Percentiles rank a stretch among this genome's conserved stretches.
Evolutionary conservation across 768 basidiomycete genomes (phyloP).

Genomic region (Pilatotrama ljubarskyi): DNA sequence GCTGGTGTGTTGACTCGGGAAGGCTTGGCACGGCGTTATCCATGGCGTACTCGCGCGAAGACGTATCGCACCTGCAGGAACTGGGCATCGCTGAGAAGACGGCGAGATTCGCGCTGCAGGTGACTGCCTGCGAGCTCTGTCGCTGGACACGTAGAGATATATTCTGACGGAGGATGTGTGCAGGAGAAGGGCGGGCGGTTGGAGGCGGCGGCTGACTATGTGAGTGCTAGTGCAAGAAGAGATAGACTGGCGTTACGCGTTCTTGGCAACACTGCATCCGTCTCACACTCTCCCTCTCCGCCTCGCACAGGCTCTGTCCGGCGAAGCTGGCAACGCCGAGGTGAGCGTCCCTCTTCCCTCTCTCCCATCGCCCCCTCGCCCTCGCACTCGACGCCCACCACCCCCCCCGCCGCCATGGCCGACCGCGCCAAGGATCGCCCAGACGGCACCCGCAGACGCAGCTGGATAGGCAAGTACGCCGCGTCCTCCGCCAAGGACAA

Average conservation of each 20-base stretch:
- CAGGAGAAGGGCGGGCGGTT: slow-evolving; percentile 18
- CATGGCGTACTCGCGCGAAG: slow-evolving; percentile 5
- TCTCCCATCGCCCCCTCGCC: not conserved
- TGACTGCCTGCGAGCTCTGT: not conserved
- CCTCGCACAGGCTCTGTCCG: slow-evolving; percentile 26
- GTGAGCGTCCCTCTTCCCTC: slow-evolving; percentile 27
- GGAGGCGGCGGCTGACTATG: slow-evolving; percentile 17
- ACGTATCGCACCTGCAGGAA: slow-evolving; percentile 15
- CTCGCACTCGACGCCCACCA: slow-evolving; percentile 2
- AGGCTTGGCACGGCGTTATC: not conserved
- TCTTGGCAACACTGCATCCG: slow-evolving; percentile 21
- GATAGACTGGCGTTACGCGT: not conserved
- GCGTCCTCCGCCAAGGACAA: slow-evolving; percentile 28
- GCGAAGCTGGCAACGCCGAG: slow-evolving; percentile 27
- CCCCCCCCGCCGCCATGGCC: slow-evolving; percentile 21
- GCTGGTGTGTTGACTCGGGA: not conserved
- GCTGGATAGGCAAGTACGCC: slow-evolving; percentile 31
- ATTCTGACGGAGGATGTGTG: slow-evolving; percentile 1
- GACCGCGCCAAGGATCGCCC: slow-evolving; percentile 25
- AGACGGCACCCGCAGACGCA: slow-evolving; percentile 28
- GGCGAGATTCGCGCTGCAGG: slow-evolving; percentile 20
- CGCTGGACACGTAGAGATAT: not conserved
- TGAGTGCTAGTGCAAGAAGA: slow-evolving; percentile 6
- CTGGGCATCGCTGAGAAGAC: slow-evolving; percentile 13
- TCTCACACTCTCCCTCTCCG: slow-evolving; percentile 1